Conservation (phyloP, 2,329 filamentous ascomycete species). For the Beauveria sp. region DNA sequence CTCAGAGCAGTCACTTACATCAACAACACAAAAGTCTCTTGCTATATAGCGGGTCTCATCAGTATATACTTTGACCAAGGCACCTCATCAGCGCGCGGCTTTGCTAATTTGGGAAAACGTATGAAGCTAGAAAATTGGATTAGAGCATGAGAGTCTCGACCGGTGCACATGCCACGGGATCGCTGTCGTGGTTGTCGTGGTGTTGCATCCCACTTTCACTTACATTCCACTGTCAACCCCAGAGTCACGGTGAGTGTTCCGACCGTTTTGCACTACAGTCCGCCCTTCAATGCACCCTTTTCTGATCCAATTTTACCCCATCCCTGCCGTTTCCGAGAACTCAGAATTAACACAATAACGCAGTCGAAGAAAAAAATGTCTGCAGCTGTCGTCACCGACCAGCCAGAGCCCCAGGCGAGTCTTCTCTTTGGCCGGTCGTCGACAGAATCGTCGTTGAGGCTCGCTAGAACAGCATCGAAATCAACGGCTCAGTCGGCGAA, state of each 20-base stretch:
- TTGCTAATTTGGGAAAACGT: not conserved
- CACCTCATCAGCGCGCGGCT: not conserved
- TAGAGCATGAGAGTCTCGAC: slow-evolving; percentile 6
- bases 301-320: too few species aligned
- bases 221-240: slow-evolving; percentile 9
- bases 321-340: not conserved
- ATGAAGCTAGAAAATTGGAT: not conserved
- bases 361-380: slow-evolving; percentile 19
- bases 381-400: slow-evolving; percentile 21
- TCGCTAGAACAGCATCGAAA: not conserved
- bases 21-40: not conserved
- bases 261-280: not conserved
- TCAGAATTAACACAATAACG: not conserved
- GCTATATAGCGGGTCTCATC: not conserved
- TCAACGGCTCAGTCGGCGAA: not conserved
- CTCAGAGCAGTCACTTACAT: not conserved
- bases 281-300: not conserved
- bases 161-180: not conserved
- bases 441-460: not conserved
- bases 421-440: slow-evolving; percentile 15
- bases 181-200: slow-evolving; percentile 11
- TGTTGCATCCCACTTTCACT: slow-evolving; percentile 11
- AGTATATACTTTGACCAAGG: not conserved
- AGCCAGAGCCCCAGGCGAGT: slow-evolving; percentile 21
- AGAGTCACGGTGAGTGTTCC: not conserved